Percentiles rank a stretch among this genome's conserved stretches.
Conservation (phyloP, 805 yeast genomes). For the Saccharomycopsis babjevae region DNA sequence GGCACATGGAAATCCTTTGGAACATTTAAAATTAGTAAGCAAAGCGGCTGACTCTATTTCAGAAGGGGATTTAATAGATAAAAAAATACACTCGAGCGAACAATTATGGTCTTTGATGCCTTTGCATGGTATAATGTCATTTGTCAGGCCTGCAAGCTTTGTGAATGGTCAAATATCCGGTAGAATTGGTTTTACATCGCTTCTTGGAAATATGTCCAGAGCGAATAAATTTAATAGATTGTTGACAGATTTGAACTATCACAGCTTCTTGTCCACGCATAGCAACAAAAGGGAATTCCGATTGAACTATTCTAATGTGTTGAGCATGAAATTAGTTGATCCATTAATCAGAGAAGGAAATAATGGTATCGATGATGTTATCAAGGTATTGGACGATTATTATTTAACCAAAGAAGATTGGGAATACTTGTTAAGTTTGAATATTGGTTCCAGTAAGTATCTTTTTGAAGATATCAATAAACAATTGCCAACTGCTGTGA, state of each 20-base stretch:
- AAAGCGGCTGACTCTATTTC: slow-evolving; percentile 82
- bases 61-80: slow-evolving; percentile 73
- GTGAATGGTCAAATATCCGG: slow-evolving; percentile 64
- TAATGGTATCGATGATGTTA: slow-evolving; percentile 56
- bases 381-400: slow-evolving; percentile 73
- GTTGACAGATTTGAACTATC: slow-evolving; percentile 82
- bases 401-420: slow-evolving; percentile 85
- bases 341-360: slow-evolving; percentile 50
- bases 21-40: slow-evolving; percentile 54
- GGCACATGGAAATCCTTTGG: slow-evolving; percentile 30
- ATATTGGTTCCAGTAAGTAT: slow-evolving; percentile 46
- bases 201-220: slow-evolving; percentile 88
- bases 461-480: slow-evolving; percentile 39
- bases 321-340: slow-evolving; percentile 43
- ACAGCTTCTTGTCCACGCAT: slow-evolving; percentile 69
- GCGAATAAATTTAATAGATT: slow-evolving; percentile 65
- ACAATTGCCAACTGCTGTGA: slow-evolving; percentile 64
- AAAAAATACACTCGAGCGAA: slow-evolving; percentile 76
- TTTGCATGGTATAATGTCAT: slow-evolving; percentile 76
- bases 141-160: slow-evolving; percentile 67
- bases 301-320: slow-evolving; percentile 59
- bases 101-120: slow-evolving; percentile 95
- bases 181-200: slow-evolving; percentile 69
- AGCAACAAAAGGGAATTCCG: slow-evolving; percentile 69
- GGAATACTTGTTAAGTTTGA: slow-evolving; percentile 78